Percentiles rank a stretch among this genome's conserved stretches.
Evolutionary conservation across 257 asterid species (phyloP).

Genomic region (Solanum tarijense): DNA sequence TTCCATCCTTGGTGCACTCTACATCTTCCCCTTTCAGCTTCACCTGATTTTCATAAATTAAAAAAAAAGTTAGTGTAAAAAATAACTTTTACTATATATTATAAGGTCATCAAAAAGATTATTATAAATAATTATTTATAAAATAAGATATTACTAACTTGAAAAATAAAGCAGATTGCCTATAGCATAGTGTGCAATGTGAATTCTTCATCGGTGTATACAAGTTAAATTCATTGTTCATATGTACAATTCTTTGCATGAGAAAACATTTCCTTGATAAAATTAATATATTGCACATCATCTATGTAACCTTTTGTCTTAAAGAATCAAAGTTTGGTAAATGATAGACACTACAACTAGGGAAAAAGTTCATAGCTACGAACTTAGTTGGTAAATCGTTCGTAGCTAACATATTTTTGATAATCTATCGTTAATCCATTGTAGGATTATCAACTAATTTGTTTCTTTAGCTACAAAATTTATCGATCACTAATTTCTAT

Average conservation of each 20-base stretch:
- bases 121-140: not conserved
- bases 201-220: not conserved
- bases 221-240: not conserved
- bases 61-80: not conserved
- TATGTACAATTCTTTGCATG: not conserved
- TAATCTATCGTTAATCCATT: not conserved
- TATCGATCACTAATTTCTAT: not conserved
- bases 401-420: not conserved
- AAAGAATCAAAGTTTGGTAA: not conserved
- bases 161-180: not conserved
- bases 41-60: slow-evolving; percentile 13
- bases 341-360: not conserved
- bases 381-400: not conserved
- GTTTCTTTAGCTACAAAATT: not conserved
- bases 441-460: not conserved
- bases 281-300: not conserved
- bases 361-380: not conserved
- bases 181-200: too few relatives aligned
- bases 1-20: slow-evolving; percentile 59
- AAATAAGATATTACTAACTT: not conserved
- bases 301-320: not conserved
- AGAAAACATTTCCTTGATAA: not conserved
- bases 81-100: not conserved
- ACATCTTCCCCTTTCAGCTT: slow-evolving; percentile 29
- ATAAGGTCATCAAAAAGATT: not conserved